A percentile compares a stretch with the other conserved stretches of the same genome.
phyloP scores from a whole-genome alignment of 2,329 filamentous ascomycete species.

The Aspergillus hortae region DNA sequence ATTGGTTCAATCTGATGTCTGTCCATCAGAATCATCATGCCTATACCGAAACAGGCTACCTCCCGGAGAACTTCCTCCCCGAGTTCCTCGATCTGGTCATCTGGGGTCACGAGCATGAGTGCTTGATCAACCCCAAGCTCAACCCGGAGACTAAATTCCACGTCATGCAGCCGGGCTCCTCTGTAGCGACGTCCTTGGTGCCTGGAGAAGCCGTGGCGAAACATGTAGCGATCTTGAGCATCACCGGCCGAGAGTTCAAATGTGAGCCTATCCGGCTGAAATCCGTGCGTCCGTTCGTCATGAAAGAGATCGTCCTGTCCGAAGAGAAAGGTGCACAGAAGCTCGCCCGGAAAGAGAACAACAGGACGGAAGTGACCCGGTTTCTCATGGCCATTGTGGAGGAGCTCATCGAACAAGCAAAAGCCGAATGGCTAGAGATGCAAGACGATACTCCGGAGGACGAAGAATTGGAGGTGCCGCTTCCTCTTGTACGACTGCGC shows the following conservation, averaged over 20 bases:
- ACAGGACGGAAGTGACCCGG: slow-evolving; percentile 73
- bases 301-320: slow-evolving; percentile 72
- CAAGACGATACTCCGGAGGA: slow-evolving; percentile 61
- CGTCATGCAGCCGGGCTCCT: slow-evolving; percentile 96
- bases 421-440: slow-evolving; percentile 72
- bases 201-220: slow-evolving; percentile 88
- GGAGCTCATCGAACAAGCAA: slow-evolving; percentile 81
- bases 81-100: slow-evolving; percentile 87
- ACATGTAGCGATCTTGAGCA: slow-evolving; percentile 78
- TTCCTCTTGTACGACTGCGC: slow-evolving; percentile 82
- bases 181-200: slow-evolving; percentile 87
- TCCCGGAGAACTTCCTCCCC: slow-evolving; percentile 89
- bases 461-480: slow-evolving; percentile 60
- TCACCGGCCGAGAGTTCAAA: slow-evolving; percentile 79
- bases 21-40: slow-evolving; percentile 96
- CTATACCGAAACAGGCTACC: slow-evolving; percentile 86
- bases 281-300: slow-evolving; percentile 85
- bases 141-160: slow-evolving; percentile 89
- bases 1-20: slow-evolving; percentile 95
- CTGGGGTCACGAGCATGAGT: slow-evolving; percentile 98
- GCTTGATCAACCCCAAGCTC: slow-evolving; percentile 74
- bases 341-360: slow-evolving; percentile 76
- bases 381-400: slow-evolving; percentile 76
- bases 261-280: slow-evolving; percentile 79
- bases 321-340: slow-evolving; percentile 73